Base-by-base conservation (phyloP, 164 flowering plant species). In the Magnolia officinalis region DNA sequence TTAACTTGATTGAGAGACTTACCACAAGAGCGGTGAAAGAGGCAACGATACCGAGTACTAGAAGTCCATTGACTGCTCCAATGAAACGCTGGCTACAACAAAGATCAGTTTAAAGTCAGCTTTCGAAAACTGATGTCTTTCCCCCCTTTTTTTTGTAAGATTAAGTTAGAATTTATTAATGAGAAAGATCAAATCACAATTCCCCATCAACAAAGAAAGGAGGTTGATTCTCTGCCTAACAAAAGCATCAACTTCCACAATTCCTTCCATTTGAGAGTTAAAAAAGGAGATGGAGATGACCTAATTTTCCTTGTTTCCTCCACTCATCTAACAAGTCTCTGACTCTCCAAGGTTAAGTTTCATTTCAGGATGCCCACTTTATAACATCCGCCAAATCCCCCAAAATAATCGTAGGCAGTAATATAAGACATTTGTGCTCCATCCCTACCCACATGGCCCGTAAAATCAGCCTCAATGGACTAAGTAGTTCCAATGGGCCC, bases 11-110 rank as follows among this genome's bases (percentile, higher is more conserved):
- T 79, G 61, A 72, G 72, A 74, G 76, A 76, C 67, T 83, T 91
- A 95, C 98, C 95, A 92, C 97, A 75, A 95, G 94, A 70, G 89
- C 89, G 16, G 90, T 71, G 75, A 95, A 95, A 29, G 96, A 91
- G 71, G 69, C 71, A 61, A 91, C 68, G 77, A 95, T 90, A 50
- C 94, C 90, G 58, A 87, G 16, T 59, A 95, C 90, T 64, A 95
- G 85, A 84, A 81, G 80, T 78, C 98, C 98, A 81, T 92, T 95
- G 21, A 88, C 82, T 2, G 97, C 95, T 76, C 97, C 98, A 76
- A 92, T 88, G 68, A 92, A 74, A 71, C 94, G 88, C 85, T 93
- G 97, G 87, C 98, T 93, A 70, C 87, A 87, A 5, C 23, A 24
- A 77, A 75, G 31, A 75, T n/a, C 52, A 63, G 37, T 59, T 63